Evolutionary conservation across 2,329 filamentous ascomycete species (phyloP).

Genomic region (Aureobasidium vineae): DNA sequence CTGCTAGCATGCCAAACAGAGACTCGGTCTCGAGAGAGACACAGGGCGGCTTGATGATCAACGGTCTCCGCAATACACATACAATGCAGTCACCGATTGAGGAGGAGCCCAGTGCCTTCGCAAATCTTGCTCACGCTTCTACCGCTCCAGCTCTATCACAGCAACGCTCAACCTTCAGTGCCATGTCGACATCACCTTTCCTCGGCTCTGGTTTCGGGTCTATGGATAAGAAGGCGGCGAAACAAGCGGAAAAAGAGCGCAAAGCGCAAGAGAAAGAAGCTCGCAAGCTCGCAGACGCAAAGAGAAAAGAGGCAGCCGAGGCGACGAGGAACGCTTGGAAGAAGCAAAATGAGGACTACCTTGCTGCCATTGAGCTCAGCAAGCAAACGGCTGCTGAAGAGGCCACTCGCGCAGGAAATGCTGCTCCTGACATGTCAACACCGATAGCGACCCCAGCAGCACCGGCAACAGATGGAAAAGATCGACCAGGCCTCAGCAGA

Average conservation of each 20-base stretch:
- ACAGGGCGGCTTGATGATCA: constrained; percentile 35
- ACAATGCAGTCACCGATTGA: constrained; percentile 38
- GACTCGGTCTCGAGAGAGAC: constrained; percentile 33
- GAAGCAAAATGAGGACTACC: constrained; percentile 62
- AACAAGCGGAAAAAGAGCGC: constrained; percentile 57
- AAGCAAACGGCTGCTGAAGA: constrained; percentile 61
- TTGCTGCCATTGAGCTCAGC: constrained; percentile 64
- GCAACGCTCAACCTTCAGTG: constrained; percentile 19
- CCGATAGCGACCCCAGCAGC: constrained; percentile 23
- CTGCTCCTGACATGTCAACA: constrained; percentile 1
- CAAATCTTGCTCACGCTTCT: constrained; percentile 62
- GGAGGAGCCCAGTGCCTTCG: constrained; percentile 52
- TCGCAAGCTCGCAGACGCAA: constrained; percentile 48
- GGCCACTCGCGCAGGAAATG: constrained; percentile 29
- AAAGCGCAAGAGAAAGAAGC: constrained; percentile 59
- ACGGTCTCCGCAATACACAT: constrained; percentile 36
- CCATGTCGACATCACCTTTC: constrained; percentile 22
- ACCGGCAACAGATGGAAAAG: constrained; percentile 26
- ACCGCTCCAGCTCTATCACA: constrained; percentile 55
- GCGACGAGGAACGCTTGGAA: constrained; percentile 56
- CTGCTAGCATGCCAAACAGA: constrained; percentile 43
- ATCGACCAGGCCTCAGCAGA: constrained; percentile 35
- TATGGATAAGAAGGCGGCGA: constrained; percentile 65
- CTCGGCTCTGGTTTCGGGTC: constrained; percentile 47
- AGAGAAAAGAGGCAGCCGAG: constrained; percentile 36